Percentiles rank a stretch among this genome's conserved stretches.
These are phyloP conservation scores for Moniliophthora roreri DNA, from an alignment of 1,284 basidiomycete species.

Conservation along the genomic window DNA sequence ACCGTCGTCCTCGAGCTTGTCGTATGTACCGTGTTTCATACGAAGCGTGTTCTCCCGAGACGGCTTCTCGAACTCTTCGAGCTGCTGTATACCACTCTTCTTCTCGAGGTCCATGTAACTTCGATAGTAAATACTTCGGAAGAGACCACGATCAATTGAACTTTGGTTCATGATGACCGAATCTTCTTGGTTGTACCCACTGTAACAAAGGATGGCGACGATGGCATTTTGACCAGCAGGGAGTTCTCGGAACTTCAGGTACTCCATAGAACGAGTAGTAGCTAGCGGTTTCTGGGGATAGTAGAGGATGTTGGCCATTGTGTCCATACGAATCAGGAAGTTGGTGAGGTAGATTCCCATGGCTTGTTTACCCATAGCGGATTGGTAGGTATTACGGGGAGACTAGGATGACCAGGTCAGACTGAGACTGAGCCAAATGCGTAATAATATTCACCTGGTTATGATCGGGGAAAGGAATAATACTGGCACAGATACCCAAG, in stretches of 20 bases:
- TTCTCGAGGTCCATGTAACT: constrained; percentile 99
- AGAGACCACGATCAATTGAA: constrained; percentile 96
- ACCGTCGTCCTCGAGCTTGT: constrained; percentile 97
- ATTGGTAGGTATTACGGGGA: constrained; percentile 99
- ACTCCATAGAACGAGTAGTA: constrained; percentile 98
- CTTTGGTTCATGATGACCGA: constrained; percentile 99
- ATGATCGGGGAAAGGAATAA: constrained; percentile 99
- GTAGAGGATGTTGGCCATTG: constrained; percentile 98
- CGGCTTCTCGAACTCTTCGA: constrained; percentile 98
- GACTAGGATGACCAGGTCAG: constrained; percentile 54
- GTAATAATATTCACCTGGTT: constrained; percentile 73
- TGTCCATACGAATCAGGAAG: constrained; percentile 96
- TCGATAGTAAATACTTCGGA: constrained; percentile 98
- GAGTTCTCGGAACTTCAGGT: constrained; percentile 95
- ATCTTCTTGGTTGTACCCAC: constrained; percentile 99
- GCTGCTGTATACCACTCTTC: constrained; percentile 88
- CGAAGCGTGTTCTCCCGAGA: constrained; percentile 90
- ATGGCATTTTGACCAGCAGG: constrained; percentile 98
- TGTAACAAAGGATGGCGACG: constrained; percentile 98
- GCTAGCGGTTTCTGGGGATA: constrained; percentile 99
- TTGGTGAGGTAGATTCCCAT: constrained; percentile 99
- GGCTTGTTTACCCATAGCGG: constrained; percentile 99
- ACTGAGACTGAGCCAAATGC: background rate
- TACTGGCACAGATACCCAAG: constrained; percentile 95
- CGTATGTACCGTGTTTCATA: constrained; percentile 98